Conservation (phyloP, 306 rosid genomes). For the Glycine latifolia region DNA sequence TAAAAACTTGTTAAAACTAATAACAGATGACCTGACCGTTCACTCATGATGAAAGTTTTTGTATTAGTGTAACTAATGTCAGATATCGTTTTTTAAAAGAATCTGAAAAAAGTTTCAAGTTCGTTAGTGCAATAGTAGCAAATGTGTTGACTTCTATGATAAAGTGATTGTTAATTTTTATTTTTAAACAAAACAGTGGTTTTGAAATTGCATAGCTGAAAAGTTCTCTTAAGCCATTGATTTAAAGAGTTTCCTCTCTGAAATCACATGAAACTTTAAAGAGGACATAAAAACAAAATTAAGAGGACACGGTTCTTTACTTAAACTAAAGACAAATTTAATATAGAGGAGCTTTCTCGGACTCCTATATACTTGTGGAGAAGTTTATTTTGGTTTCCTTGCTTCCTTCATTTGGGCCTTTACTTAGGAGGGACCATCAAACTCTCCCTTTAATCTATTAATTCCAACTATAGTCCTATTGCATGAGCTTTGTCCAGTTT, state of each 20-base stretch:
- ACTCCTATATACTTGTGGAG: neutral
- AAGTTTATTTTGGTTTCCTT: neutral
- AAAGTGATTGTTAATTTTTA: neutral
- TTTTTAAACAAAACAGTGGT: neutral
- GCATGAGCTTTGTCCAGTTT: neutral
- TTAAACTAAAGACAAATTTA: neutral
- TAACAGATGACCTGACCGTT: neutral
- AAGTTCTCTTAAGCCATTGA: neutral
- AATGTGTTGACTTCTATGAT: neutral
- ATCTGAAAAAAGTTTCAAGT: neutral
- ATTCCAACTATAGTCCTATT: neutral
- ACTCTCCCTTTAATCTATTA: neutral
- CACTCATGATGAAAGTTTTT: neutral
- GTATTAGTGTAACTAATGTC: too few relatives aligned
- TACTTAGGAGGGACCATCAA: neutral
- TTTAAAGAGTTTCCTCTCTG: neutral
- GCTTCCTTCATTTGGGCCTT: slow-evolving; percentile 14
- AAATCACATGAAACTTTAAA: neutral
- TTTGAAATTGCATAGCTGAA: neutral
- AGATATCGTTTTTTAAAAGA: neutral
- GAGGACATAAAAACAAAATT: neutral
- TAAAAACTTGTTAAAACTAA: too few relatives aligned
- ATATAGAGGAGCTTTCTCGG: neutral
- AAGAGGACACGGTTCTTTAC: neutral
- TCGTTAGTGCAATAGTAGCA: neutral